These are phyloP conservation scores for Ormosia semicastrata DNA, from an alignment of 306 rosid species.

Conservation along the genomic window DNA sequence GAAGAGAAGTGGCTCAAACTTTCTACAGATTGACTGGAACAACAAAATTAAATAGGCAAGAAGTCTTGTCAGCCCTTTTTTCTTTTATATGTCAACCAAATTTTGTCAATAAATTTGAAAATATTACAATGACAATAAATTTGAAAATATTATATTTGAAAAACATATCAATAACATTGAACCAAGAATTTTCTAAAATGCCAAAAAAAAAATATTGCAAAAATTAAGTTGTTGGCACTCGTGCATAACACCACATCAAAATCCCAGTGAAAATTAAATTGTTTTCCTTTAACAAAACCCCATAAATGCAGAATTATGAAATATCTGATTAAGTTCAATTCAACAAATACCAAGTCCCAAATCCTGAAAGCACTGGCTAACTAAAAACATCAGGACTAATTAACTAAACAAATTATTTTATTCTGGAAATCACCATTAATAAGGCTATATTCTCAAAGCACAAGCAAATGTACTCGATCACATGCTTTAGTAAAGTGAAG, in stretches of 20 bases:
- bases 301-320: neutral
- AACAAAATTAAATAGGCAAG: conserved; percentile 26
- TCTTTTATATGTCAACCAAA: neutral
- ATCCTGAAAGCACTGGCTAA: conserved; percentile 10
- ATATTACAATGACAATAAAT: neutral
- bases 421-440: neutral
- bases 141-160: conserved; percentile 16
- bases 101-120: neutral
- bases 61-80: conserved; percentile 18
- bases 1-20: conserved; percentile 36
- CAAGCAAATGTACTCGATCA: conserved; percentile 2
- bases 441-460: neutral
- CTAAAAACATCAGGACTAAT: conserved; percentile 5
- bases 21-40: conserved; percentile 46
- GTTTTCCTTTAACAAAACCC: neutral
- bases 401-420: neutral
- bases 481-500: neutral
- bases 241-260: conserved; percentile 2
- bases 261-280: neutral
- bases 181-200: neutral
- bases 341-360: conserved; percentile 2
- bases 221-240: neutral
- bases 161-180: neutral
- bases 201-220: neutral
- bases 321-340: conserved; percentile 9